Evolutionary conservation across 2,329 filamentous ascomycete genomes (phyloP).

Genomic region (Simplicillium aogashimaense): DNA sequence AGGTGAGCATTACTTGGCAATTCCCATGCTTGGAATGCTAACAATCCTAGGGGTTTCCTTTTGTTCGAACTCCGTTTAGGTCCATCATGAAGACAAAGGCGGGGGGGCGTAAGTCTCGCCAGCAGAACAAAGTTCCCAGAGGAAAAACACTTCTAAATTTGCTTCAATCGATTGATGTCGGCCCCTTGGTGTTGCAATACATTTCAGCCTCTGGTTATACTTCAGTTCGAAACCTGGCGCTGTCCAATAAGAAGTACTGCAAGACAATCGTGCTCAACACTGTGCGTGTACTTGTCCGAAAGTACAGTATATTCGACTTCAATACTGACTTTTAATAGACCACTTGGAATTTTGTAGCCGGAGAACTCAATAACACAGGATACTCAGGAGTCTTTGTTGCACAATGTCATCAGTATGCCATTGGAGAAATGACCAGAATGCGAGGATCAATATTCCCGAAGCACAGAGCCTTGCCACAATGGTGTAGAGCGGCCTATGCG

Average conservation of each 20-base stretch:
- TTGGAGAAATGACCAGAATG: no score
- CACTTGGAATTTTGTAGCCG: no score
- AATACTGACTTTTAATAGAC: background rate
- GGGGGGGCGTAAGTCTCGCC: slow-evolving; percentile 2
- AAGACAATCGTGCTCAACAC: slow-evolving; percentile 12
- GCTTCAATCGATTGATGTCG: slow-evolving; percentile 5
- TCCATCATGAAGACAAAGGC: no score
- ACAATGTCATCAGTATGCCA: no score
- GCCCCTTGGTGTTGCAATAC: slow-evolving; percentile 7
- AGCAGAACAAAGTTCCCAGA: background rate
- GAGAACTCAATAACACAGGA: no score
- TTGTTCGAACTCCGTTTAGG: background rate
- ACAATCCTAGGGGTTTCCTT: background rate
- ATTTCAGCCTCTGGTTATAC: slow-evolving; percentile 14
- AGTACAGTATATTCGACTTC: background rate
- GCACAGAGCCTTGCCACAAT: no score
- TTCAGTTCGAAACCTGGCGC: slow-evolving; percentile 12
- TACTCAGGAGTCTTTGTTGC: no score
- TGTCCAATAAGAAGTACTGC: slow-evolving; percentile 13
- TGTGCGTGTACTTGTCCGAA: slow-evolving; percentile 9
- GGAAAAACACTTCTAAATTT: no score
- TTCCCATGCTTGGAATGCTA: no score
- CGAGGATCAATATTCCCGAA: no score
- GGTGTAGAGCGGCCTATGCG: no score
- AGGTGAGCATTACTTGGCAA: no score